A percentile compares a stretch with the other conserved stretches of the same genome.
Evolutionary conservation across 2,329 filamentous ascomycete genomes (phyloP).

Genomic region (Harringtonia aguacate): DNA sequence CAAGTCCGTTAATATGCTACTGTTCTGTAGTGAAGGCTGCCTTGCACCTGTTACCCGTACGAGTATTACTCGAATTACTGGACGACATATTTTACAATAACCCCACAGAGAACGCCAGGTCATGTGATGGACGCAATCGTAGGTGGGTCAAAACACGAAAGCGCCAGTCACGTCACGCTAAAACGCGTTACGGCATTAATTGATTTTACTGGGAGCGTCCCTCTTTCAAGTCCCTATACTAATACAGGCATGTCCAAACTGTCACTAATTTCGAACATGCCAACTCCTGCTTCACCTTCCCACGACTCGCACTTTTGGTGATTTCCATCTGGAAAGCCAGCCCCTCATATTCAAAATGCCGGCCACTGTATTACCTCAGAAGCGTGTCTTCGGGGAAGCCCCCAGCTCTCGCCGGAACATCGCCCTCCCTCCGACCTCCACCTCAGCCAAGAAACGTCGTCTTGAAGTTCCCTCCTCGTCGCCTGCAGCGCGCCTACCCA

Average conservation of each 20-base stretch:
- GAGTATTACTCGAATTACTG: no score
- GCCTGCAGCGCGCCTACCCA: conserved; percentile 45
- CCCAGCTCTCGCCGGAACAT: conserved; percentile 55
- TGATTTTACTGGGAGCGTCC: conserved; percentile 5
- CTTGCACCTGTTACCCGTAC: no score
- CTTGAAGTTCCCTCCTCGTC: conserved; percentile 53
- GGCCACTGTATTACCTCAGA: conserved; percentile 49
- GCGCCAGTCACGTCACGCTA: conserved; percentile 17
- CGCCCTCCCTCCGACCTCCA: conserved; percentile 39
- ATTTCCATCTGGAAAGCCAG: neutral
- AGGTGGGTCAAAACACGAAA: conserved; percentile 10
- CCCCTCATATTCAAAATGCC: conserved; percentile 27
- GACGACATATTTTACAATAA: neutral
- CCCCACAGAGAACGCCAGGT: conserved; percentile 7
- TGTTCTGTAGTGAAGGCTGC: no score
- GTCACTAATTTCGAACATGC: neutral
- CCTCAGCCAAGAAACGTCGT: conserved; percentile 70
- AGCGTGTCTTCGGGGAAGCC: conserved; percentile 61
- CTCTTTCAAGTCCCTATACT: neutral
- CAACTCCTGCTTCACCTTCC: neutral
- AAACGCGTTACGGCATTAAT: conserved; percentile 15
- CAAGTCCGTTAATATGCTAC: no score
- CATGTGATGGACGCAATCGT: conserved; percentile 4
- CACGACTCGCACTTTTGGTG: neutral
- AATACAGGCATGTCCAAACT: neutral